Evolutionary conservation across 768 basidiomycete species (phyloP), one percentile per base, ranked within the genome.

Genomic region (Lactarius hengduanensis): DNA sequence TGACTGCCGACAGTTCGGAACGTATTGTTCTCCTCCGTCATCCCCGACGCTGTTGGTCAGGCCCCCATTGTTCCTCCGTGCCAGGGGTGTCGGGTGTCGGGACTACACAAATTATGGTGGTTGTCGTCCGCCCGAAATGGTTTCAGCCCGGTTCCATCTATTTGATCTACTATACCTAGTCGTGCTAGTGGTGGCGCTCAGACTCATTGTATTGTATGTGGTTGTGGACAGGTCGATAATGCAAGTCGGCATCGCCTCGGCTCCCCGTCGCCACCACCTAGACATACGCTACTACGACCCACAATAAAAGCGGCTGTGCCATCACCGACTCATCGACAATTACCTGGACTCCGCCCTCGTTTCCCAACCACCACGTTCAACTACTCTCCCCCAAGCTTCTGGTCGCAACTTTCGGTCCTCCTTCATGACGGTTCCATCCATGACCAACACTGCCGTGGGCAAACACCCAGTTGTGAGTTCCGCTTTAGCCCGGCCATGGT

Each of bases 121-220:
- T 28, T 13, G 40, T 47, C 62, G 9, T n/a, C 9, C 40, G 4
- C 1, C 26, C 56, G 16, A 62, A 32, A 47, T n/a, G 26, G 45
- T 22, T 20, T 47, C 55, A 30, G n/a, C 38, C 56, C 22, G 7
- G 50, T 38, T 18, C 18, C 54, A 20, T 28, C 53, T 55, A 45
- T 36, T 43, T 59, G 38, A 36, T 43, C 30, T 22, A 18, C 32
- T 26, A 20, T 26, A 30, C 38, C 28, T 26, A 57, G 54, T 28
- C 26, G 65, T 62, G 57, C 28, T 26, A 57, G 54, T 28, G 32
- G 65, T 62, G 57, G 61, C 65, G 18, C 30, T 20, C 38, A 38
- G 3, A 45, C 32, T 58, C 66, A 45, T 63, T 66, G 61, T 62
- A 30, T 41, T 36, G 41, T 45, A 45, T 63, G 58, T 67, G 62